Evolutionary conservation across 176 grass and related monocot genomes (phyloP), one percentile per base, ranked within the genome.

Genomic region (Oryza rufipogon): DNA sequence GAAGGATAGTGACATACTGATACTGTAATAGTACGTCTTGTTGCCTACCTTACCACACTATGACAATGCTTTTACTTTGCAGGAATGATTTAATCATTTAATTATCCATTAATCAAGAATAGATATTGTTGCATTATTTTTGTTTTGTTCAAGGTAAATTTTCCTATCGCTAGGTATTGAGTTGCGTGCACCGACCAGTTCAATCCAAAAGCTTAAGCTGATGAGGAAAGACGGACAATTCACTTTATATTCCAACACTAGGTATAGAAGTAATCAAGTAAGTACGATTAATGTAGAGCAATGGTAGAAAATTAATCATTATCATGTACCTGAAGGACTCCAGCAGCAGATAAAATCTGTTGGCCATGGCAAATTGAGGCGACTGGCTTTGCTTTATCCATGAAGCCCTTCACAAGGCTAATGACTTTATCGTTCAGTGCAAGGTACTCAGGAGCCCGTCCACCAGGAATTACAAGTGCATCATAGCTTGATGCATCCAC

Each of bases 331-430:
- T 96, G 70, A 61, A 98, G 87, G 26, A 96, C 96, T 20, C 96
- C 93, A 32, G 96, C 96, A 87, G 93, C 96, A 25, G 96, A 83
- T 15, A 98, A 81, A 60, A 96, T 98, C 88, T 94, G 93, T 47
- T 98, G 91, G 0, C 96, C 93, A 5, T 98, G 96, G 80, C 96
- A 98, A 77, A 98, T 98, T 2, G 93, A 98, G 63, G 96, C 96
- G 14, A 98, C 69, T 22, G 96, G 96, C 60, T 94, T 98, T n/a
- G 78, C 81, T 22, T 83, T 87, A 32, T 90, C 87, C 71, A 90
- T 90, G 81, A 98, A 98, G 3, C 75, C 83, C 78, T 83, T 94
- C 26, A 93, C 93, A 74, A 98, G 54, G 52, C 84, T 91, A 22
- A 98, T 68, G 4, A 98, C 87, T 26, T 92, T 69, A n/a, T 85